A percentile compares a stretch with the other conserved stretches of the same genome.
Conservation (phyloP, 2,329 filamentous ascomycete genomes). For the Aspergillus terreus region DNA sequence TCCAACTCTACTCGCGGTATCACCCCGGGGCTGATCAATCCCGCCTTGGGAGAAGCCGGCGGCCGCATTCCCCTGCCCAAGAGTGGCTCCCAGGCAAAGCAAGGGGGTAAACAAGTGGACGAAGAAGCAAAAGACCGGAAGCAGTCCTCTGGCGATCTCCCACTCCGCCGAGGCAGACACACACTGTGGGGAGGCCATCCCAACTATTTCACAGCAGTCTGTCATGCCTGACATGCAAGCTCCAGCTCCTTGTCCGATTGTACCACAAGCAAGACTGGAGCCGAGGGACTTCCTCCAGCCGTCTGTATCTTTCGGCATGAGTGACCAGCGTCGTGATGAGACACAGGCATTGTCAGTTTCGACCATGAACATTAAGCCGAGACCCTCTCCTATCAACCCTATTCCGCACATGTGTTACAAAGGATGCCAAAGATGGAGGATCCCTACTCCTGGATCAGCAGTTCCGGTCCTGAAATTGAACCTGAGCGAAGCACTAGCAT, state of each 20-base stretch:
- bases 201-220: background rate
- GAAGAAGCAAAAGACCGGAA: background rate
- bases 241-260: background rate
- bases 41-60: slow-evolving; percentile 15
- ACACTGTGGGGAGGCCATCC: no score
- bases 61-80: slow-evolving; percentile 16
- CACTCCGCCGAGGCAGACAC: no score
- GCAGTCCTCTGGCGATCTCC: background rate
- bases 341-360: background rate
- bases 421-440: background rate
- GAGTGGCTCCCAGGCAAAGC: background rate
- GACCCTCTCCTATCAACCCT: background rate
- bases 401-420: background rate
- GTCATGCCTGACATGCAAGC: background rate
- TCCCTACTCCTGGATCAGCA: background rate
- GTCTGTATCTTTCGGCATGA: slow-evolving; percentile 1
- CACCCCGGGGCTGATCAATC: slow-evolving; percentile 20
- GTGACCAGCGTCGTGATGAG: background rate
- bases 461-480: background rate
- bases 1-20: slow-evolving; percentile 20
- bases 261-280: background rate
- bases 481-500: background rate
- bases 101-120: background rate
- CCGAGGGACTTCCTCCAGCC: background rate
- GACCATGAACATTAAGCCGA: background rate